Conservation (phyloP, 1,139 yeast species). For the Zygoascus meyerae region DNA sequence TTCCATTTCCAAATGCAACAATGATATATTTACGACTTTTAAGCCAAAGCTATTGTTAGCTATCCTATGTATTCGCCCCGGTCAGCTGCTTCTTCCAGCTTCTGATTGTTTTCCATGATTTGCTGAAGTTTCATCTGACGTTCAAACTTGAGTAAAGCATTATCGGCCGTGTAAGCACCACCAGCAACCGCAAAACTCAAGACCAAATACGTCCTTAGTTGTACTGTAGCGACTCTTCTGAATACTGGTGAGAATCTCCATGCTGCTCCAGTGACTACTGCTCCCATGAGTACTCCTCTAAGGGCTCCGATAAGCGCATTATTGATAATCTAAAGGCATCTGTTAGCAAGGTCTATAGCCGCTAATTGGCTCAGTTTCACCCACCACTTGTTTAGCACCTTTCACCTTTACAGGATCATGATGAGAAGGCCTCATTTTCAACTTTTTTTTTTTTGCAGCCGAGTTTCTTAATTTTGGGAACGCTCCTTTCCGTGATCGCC, state of each 20-base stretch:
- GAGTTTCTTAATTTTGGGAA: no score
- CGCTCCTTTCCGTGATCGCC: no score
- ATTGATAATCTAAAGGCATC: conserved; percentile 20
- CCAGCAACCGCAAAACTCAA: conserved; percentile 26
- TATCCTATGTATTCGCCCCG: conserved; percentile 18
- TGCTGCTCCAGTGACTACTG: conserved; percentile 23
- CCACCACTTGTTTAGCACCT: conserved; percentile 29
- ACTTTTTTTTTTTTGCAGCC: no score
- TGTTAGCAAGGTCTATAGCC: not conserved
- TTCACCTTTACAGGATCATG: conserved; percentile 28
- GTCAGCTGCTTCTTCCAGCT: conserved; percentile 26
- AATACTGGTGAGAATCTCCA: conserved; percentile 27
- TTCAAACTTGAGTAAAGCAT: conserved; percentile 24
- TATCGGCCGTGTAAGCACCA: conserved; percentile 28
- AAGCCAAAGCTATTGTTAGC: no score
- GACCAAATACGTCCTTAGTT: conserved; percentile 27
- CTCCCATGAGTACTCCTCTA: conserved; percentile 26
- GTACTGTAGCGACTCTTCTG: conserved; percentile 23
- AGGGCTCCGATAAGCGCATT: conserved; percentile 26
- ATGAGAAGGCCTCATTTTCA: conserved; percentile 31
- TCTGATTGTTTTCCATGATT: conserved; percentile 17
- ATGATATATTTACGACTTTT: no score
- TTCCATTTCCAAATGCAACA: no score
- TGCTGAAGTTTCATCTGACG: conserved; percentile 23
- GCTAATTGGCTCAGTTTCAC: conserved; percentile 10